Evolutionary conservation across 2,329 filamentous ascomycete genomes (phyloP).

Genomic region (Nakataea oryzae): DNA sequence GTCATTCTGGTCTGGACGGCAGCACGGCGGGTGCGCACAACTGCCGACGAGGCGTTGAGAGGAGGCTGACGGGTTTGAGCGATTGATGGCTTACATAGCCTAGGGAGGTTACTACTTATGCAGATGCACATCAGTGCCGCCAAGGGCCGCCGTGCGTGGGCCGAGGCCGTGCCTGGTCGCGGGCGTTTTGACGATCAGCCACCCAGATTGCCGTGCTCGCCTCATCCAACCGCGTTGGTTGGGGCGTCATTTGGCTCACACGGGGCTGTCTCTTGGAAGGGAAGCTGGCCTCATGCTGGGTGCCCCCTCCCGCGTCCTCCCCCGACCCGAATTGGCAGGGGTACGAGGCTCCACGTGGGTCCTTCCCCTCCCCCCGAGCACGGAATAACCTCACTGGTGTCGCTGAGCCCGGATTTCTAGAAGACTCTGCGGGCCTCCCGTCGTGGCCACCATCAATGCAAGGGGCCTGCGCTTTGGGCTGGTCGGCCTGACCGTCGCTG

Average conservation of each 20-base stretch:
- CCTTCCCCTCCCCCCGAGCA: neutral
- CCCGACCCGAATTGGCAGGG: neutral
- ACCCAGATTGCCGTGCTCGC: no score
- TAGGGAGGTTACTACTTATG: neutral
- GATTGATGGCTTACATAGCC: neutral
- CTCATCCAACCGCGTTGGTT: no score
- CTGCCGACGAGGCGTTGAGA: neutral
- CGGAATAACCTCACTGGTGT: neutral
- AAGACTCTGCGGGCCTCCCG: neutral
- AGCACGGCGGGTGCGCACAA: neutral
- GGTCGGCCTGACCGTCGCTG: neutral
- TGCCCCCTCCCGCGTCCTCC: no score
- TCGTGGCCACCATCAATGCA: neutral
- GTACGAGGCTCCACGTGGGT: neutral
- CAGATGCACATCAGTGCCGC: no score
- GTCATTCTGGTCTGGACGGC: neutral
- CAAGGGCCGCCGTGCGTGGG: no score
- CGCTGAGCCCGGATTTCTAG: neutral
- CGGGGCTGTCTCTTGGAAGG: no score
- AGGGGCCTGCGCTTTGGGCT: neutral
- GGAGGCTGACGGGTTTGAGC: neutral
- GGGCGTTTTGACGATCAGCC: neutral
- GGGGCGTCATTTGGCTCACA: no score
- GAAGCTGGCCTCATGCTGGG: no score
- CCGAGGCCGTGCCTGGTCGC: neutral